These are phyloP conservation scores for Lactarius quietus DNA, from an alignment of 768 basidiomycete genomes.

Conservation along the genomic window DNA sequence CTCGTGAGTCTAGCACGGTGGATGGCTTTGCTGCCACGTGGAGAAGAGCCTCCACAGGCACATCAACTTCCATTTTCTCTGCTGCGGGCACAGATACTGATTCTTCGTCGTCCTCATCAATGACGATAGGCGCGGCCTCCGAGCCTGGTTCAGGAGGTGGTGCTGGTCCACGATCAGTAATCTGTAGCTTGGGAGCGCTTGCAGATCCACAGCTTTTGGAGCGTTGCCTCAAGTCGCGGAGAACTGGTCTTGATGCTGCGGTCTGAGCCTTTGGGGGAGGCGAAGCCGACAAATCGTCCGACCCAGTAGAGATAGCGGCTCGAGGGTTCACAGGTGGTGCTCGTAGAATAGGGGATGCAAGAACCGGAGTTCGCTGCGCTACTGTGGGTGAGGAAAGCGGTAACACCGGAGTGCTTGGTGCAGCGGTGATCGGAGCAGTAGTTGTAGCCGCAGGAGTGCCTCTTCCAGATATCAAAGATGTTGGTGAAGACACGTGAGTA, in stretches of 20 bases:
- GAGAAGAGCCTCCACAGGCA: not conserved
- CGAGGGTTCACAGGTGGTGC: not conserved
- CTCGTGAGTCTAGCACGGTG: not conserved
- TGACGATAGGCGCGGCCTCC: conserved; percentile 15
- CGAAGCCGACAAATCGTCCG: not conserved
- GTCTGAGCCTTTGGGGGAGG: not conserved
- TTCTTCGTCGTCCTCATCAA: conserved; percentile 16
- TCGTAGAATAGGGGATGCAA: not conserved
- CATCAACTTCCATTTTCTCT: not conserved
- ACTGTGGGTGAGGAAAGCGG: not conserved
- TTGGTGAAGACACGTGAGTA: not conserved
- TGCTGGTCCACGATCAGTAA: conserved; percentile 9
- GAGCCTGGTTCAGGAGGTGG: conserved; percentile 18
- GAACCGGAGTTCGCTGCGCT: not conserved
- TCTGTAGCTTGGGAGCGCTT: conserved; percentile 10
- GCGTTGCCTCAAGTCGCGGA: conserved; percentile 12
- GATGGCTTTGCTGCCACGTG: not conserved
- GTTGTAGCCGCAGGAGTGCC: not conserved
- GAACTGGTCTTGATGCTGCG: not conserved
- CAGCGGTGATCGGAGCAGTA: not conserved
- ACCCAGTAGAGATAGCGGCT: not conserved
- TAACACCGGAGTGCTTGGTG: not conserved
- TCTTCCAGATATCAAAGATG: not conserved
- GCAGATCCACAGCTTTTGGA: not conserved
- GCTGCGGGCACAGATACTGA: not conserved